Percentiles rank a stretch among this genome's conserved stretches.
phyloP scores from a whole-genome alignment of 805 yeast species.

The Candida nonsorbophila region DNA sequence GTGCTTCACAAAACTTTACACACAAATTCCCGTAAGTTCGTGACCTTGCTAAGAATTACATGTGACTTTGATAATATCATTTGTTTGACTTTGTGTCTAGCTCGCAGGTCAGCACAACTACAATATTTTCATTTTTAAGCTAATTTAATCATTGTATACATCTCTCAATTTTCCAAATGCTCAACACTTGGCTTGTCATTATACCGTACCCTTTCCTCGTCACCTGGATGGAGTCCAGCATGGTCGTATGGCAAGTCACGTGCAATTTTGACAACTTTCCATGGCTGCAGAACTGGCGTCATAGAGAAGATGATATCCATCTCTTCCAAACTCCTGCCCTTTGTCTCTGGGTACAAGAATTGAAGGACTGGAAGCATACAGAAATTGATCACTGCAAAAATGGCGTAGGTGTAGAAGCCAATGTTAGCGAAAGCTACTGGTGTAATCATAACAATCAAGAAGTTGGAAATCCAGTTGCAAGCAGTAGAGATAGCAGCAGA shows the following conservation, averaged over 20 bases:
- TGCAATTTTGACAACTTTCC: constrained; percentile 26
- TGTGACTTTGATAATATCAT: too few species aligned
- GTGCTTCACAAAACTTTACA: too few species aligned
- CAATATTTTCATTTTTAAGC: too few species aligned
- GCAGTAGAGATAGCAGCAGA: constrained; percentile 53
- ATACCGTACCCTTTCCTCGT: too few species aligned
- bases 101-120: too few species aligned
- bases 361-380: constrained; percentile 48
- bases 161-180: too few species aligned
- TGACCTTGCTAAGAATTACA: too few species aligned
- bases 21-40: too few species aligned
- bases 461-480: constrained; percentile 55
- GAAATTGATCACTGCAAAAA: constrained; percentile 63
- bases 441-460: constrained; percentile 57
- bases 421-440: constrained; percentile 45
- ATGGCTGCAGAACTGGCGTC: constrained; percentile 20
- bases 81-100: too few species aligned
- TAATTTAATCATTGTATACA: too few species aligned
- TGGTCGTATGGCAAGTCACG: constrained; percentile 16
- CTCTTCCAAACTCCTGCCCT: constrained; percentile 71
- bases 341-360: constrained; percentile 72
- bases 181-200: too few species aligned
- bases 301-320: constrained; percentile 44
- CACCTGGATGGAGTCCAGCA: constrained; percentile 9
- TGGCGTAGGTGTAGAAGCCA: constrained; percentile 62